Conservation (phyloP, 805 yeast species). For the Yamadazyma nakazawae region DNA sequence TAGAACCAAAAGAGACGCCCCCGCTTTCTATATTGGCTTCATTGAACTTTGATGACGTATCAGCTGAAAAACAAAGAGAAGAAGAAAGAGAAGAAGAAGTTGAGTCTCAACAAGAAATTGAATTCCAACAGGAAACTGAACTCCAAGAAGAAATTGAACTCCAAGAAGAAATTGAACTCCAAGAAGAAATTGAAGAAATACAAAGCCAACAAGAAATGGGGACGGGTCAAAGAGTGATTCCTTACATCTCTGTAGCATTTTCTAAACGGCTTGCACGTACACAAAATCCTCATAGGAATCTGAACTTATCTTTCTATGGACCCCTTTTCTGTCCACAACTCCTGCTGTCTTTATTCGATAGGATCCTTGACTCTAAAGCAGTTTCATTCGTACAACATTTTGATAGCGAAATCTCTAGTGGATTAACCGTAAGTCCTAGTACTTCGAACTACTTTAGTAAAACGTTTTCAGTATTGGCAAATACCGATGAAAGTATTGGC, state of each 20-base stretch:
- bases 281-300: background rate
- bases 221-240: background rate
- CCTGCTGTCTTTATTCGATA: background rate
- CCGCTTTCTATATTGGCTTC: background rate
- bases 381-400: slow-evolving; percentile 15
- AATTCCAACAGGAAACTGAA: background rate
- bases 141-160: background rate
- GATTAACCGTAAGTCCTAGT: slow-evolving; percentile 15
- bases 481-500: slow-evolving; percentile 17
- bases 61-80: too few species aligned
- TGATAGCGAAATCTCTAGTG: slow-evolving; percentile 17
- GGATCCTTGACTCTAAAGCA: slow-evolving; percentile 12
- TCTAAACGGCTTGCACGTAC: background rate
- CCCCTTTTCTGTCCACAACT: background rate
- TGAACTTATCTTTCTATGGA: background rate
- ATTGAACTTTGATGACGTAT: background rate
- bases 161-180: background rate
- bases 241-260: background rate
- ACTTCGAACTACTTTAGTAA: slow-evolving; percentile 20
- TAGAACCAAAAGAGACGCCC: background rate
- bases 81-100: too few species aligned
- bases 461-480: slow-evolving; percentile 19
- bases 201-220: background rate
- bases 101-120: too few species aligned
- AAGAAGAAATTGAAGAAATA: background rate